Evolutionary conservation across 352 stramenopile genomes (phyloP), one percentile per base, ranked within the genome.

Genomic region (Phytophthora europaea): DNA sequence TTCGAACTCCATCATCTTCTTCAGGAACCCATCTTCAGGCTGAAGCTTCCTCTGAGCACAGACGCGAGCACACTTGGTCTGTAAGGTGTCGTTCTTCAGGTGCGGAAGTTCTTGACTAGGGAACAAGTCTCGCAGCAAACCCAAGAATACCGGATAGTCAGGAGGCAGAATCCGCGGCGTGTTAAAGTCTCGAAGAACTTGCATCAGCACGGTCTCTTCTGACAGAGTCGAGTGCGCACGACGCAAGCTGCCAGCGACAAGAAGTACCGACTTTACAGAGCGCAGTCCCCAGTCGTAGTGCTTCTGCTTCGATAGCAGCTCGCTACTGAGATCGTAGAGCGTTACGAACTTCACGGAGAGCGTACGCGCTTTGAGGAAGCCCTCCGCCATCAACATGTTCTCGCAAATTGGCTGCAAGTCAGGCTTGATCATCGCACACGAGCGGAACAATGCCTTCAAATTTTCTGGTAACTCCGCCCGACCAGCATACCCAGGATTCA

Each of bases 111-210:
- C 60, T 55, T 86, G 76, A 1, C 66, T 81, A 36, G 96, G 95
- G 72, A 99, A 99, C 12, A 99, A 79, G 62, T 99, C 97, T 34
- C 89, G 90, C 20, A 99, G 89, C 4, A 99, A 83, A 6, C 96
- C 87, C 28, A 98, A 84, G 78, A 99, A 99, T 33, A 99, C 95
- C 3, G 94, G 92, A 47, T 95, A 97, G 64, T 99, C 96, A 8
- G 97, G 81, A 6, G 90, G 86, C 4, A 98, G 84, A 54, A 99
- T 94, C 57, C 98, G 97, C 1, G 97, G 96, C 0, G 94, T 98
- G 75, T 99, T 99, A 65, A 99, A 99, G 78, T 99, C 96, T 52
- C 95, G 92, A 31, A 99, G 87, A 22, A 98, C 97, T 66, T 98
- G 90, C 94, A 99, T 98, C 18, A 99, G 80, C 61, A 99, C 97